These are phyloP conservation scores for Diatrype stigma DNA, from an alignment of 2,329 filamentous ascomycete species.

Conservation along the genomic window DNA sequence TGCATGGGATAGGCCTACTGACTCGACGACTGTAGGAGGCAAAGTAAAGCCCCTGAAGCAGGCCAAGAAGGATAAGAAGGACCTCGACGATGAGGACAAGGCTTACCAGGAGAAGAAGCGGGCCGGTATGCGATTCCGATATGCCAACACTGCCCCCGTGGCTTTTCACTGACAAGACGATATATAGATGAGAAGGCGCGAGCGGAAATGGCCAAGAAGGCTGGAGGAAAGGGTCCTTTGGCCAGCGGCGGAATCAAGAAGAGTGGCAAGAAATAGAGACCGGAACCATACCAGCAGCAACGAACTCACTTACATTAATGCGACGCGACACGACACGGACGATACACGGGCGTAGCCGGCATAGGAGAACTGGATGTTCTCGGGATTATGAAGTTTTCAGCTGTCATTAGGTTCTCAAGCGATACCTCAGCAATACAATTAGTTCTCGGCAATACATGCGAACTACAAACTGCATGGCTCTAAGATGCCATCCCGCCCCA, in stretches of 20 bases:
- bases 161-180: slow-evolving; percentile 2
- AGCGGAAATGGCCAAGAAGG: slow-evolving; percentile 78
- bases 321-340: slow-evolving; percentile 7
- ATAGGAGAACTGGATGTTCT: not conserved
- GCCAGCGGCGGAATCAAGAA: slow-evolving; percentile 93
- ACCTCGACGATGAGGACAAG: slow-evolving; percentile 82
- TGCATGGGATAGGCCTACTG: slow-evolving; percentile 3
- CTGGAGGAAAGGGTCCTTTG: slow-evolving; percentile 82
- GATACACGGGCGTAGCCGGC: slow-evolving; percentile 9
- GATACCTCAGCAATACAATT: too few relatives aligned
- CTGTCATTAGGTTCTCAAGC: too few relatives aligned
- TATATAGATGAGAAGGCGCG: slow-evolving; percentile 72
- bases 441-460: too few relatives aligned
- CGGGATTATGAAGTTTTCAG: too few relatives aligned
- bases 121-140: slow-evolving; percentile 59
- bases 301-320: slow-evolving; percentile 12
- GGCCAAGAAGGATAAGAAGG: slow-evolving; percentile 78
- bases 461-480: too few relatives aligned
- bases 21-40: slow-evolving; percentile 52
- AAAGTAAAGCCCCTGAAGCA: slow-evolving; percentile 84
- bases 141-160: not conserved
- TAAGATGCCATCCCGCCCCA: too few relatives aligned
- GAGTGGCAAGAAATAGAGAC: slow-evolving; percentile 85
- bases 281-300: slow-evolving; percentile 9
- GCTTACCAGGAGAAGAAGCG: slow-evolving; percentile 80